phyloP scores from a whole-genome alignment of 1,284 basidiomycete genomes.

The Lignosus rhinocerotis region DNA sequence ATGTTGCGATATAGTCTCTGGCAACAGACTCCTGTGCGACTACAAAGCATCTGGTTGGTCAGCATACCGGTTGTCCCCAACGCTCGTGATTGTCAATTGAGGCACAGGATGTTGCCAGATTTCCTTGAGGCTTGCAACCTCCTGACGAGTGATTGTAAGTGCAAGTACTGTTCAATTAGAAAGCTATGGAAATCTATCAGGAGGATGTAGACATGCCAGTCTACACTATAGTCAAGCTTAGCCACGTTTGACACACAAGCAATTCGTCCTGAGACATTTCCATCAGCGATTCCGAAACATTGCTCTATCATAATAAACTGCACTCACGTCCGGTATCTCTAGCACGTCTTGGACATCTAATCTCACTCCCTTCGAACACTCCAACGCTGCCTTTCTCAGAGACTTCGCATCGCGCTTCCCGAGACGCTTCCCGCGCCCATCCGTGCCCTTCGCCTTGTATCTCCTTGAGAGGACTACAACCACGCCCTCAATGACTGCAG shows the following conservation, averaged over 20 bases:
- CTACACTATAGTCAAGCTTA: not conserved
- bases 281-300: not conserved
- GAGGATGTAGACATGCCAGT: too few relatives aligned
- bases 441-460: slow-evolving; percentile 32
- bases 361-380: slow-evolving; percentile 40
- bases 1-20: too few relatives aligned
- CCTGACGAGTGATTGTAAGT: too few relatives aligned
- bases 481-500: slow-evolving; percentile 47
- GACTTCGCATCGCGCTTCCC: slow-evolving; percentile 21
- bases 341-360: slow-evolving; percentile 39
- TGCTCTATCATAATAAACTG: too few relatives aligned
- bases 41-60: too few relatives aligned
- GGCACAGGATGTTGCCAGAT: too few relatives aligned
- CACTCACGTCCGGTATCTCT: slow-evolving; percentile 13
- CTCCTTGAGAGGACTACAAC: slow-evolving; percentile 38
- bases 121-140: too few relatives aligned
- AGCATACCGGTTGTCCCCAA: too few relatives aligned
- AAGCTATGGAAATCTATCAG: too few relatives aligned
- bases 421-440: slow-evolving; percentile 23
- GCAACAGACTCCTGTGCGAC: too few relatives aligned
- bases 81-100: too few relatives aligned
- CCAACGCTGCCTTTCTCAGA: slow-evolving; percentile 32
- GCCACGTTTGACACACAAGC: slow-evolving; percentile 10
- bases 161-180: too few relatives aligned
- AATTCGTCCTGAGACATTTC: slow-evolving; percentile 6